Evolutionary conservation across 805 yeast species (phyloP), one percentile per base, ranked within the genome.

Genomic region (Saccharomycopsis schoenii): DNA sequence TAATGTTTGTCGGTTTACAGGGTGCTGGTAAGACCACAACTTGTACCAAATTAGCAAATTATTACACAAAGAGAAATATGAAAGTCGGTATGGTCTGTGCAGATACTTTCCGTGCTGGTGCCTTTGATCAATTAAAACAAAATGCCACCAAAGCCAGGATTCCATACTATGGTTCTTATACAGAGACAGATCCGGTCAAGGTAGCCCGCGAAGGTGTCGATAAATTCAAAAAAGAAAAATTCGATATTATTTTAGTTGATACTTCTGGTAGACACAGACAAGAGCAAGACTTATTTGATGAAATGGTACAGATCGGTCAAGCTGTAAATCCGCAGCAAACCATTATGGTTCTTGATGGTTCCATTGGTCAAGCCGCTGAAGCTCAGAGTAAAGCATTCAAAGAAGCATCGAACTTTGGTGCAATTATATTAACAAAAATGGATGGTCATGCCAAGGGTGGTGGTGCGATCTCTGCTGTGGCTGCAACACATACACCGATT

Each of bases 381-480:
- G 81, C 87, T 8, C 99, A 93, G 74, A 89, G 97, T 4, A 82
- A 81, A 69, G 99, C 99, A 0, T 93, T 93, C 76, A 94, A 93
- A 73, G 97, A 92, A 58, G 83, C 92, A 39, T 79, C 97, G 4
- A 85, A 93, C 70, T 94, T 94, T 70, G 99, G 99, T 68, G 91
- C 97, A 29, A 93, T 93, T 65, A 87, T 93, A 62, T 80, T 93
- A 70, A 93, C 99, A 24, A 93, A 93, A 73, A 85, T 93, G 96
- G 99, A 93, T 74, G 98, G 98, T 58, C 97, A 94, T 69, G 99
- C 98, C 43, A 93, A 88, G 75, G 99, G 99, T 72, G 99, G 99
- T 76, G 99, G 99, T 78, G 99, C 99, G 37, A 92, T 93, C 60
- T 90, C 97, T 47, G 99, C 99, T 0, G 97, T 93, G 60, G 99